Percentiles rank a stretch among this genome's conserved stretches.
phyloP scores from a whole-genome alignment of 1,139 yeast species.

The Blastobotrys persicus region DNA sequence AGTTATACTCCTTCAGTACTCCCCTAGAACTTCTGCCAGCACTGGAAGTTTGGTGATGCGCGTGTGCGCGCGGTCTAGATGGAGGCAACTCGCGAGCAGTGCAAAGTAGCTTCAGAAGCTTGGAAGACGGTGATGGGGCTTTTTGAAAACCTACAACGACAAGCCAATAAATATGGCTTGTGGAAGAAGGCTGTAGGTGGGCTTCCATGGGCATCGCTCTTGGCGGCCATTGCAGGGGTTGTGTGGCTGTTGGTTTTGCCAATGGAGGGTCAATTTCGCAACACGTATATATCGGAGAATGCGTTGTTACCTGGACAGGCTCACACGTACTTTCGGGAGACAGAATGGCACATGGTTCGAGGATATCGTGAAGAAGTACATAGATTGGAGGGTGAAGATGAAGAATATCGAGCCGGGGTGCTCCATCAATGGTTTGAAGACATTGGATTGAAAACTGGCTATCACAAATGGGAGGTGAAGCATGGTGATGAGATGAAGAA shows the following conservation, averaged over 20 bases:
- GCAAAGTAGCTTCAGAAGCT: neutral
- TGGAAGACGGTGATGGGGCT: conserved; percentile 35
- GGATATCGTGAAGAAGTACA: conserved; percentile 72
- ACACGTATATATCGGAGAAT: conserved; percentile 88
- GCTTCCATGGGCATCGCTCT: conserved; percentile 62
- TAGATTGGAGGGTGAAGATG: conserved; percentile 35
- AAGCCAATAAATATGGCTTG: conserved; percentile 33
- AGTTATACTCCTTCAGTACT: too few species aligned
- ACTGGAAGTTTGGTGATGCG: neutral
- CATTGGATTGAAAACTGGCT: conserved; percentile 69
- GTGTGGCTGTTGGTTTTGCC: conserved; percentile 72
- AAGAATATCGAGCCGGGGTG: conserved; percentile 42
- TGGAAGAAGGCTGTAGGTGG: conserved; percentile 28
- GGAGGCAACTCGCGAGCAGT: too few species aligned
- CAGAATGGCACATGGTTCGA: conserved; percentile 89
- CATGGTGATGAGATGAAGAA: conserved; percentile 41
- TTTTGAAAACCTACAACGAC: conserved; percentile 36
- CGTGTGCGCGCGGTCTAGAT: neutral
- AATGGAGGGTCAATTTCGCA: conserved; percentile 73
- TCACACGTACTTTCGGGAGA: conserved; percentile 84
- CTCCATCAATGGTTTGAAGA: conserved; percentile 63
- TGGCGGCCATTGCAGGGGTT: conserved; percentile 59
- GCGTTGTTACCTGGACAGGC: conserved; percentile 98
- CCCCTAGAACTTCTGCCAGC: neutral
- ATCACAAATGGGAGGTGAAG: conserved; percentile 40